Evolutionary conservation across 1,139 yeast genomes (phyloP), one percentile per base, ranked within the genome.

Genomic region (Geotrichum klebahnii): DNA sequence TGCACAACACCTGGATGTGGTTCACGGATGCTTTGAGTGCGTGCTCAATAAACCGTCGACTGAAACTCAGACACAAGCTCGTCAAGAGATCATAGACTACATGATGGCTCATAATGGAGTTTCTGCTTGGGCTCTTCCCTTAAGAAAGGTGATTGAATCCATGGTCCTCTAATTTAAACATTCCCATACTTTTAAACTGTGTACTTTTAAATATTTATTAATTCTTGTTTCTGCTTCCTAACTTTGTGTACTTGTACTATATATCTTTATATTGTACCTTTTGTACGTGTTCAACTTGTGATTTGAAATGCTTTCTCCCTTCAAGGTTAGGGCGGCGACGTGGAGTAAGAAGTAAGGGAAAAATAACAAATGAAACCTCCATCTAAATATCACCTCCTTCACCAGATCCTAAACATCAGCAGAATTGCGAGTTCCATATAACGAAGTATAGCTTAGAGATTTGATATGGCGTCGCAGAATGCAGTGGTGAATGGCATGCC

Each of bases 121-220:
- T 3, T 73, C 81, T 46, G 55, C 64, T 14, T 81, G 86, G 85
- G 76, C 80, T 49, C 67, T 75, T 19, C 81, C 84, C 3, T 63
- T 81, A 43, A 73, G 78, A 49, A 77, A 76, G 57, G 61, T 79
- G 2, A 61, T 79, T 23, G 81, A 76, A 50, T 43, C 48, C 8
- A 22, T 48, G 48, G 44, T 35, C 3, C 10, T 41, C 12, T 32
- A 40, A 34, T 6, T 5, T 5, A 19, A 5, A 19, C 12, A 34
- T 5, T 26, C 6, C 9, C 31, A 26, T 26, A 6, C 34, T 31
- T 31, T 14, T 31, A 8, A 5, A 9, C 38, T 34, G n/a, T 34
- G 19, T 32, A 20, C 17, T 35, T 5, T 16, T 35, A 35, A 12
- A 35, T 35, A 35, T 35, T 24, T 38, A 38, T 38, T 38, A 3